Percentiles rank a stretch among this genome's conserved stretches.
Evolutionary conservation across 2,329 filamentous ascomycete genomes (phyloP).

Genomic region (Seiridium unicorne): DNA sequence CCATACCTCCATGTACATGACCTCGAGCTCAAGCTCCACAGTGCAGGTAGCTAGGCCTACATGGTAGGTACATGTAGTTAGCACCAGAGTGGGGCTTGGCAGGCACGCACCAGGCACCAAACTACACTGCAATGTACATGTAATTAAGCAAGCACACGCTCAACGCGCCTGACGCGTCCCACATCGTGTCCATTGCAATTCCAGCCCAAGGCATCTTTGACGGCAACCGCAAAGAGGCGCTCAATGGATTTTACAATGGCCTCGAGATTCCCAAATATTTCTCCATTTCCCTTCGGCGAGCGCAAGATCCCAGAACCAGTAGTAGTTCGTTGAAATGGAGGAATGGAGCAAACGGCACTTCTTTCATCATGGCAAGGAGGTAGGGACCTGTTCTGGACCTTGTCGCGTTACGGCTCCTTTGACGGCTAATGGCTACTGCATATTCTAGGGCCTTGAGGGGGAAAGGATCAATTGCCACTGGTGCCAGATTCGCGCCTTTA

Average conservation of each 20-base stretch:
- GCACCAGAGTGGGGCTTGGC: too few relatives aligned
- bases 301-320: background rate
- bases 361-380: slow-evolving; percentile 2
- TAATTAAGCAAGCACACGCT: background rate
- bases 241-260: background rate
- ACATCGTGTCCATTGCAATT: background rate
- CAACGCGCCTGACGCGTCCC: too few relatives aligned
- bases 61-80: too few relatives aligned
- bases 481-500: slow-evolving; percentile 59
- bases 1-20: too few relatives aligned
- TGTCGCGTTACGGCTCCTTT: too few relatives aligned
- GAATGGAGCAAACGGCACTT: slow-evolving; percentile 2
- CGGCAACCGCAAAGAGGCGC: background rate
- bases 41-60: too few relatives aligned
- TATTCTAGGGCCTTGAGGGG: slow-evolving; percentile 28
- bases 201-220: too few relatives aligned
- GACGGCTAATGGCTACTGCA: too few relatives aligned
- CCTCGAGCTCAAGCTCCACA: too few relatives aligned
- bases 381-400: background rate
- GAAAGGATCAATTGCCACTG: slow-evolving; percentile 53
- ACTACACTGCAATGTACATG: too few relatives aligned
- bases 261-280: background rate
- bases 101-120: too few relatives aligned
- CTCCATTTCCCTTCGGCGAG: background rate
- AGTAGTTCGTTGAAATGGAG: background rate